These are phyloP conservation scores for Serendipita sp. DNA, from an alignment of 768 basidiomycete species.

Conservation along the genomic window DNA sequence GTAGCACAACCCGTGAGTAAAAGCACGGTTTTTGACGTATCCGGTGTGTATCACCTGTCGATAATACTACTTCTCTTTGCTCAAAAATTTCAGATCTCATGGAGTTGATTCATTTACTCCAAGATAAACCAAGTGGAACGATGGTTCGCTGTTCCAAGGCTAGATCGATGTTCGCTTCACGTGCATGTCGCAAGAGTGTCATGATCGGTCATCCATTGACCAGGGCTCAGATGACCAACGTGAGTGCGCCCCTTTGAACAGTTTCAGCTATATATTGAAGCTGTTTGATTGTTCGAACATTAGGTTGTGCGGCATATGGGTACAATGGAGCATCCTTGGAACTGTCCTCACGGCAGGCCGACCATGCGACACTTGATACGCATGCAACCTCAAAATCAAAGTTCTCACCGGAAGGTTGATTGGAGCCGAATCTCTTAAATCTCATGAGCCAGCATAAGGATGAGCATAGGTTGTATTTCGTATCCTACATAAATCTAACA, in stretches of 20 bases:
- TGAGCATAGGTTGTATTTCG: too few relatives aligned
- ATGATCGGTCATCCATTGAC: constrained; percentile 87
- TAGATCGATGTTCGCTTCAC: constrained; percentile 88
- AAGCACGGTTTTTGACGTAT: constrained; percentile 73
- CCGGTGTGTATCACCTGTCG: constrained; percentile 35
- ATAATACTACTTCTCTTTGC: background rate
- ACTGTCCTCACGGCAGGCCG: constrained; percentile 74
- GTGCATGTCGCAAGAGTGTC: constrained; percentile 89
- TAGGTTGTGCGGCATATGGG: constrained; percentile 71
- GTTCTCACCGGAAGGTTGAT: too few relatives aligned
- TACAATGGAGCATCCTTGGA: constrained; percentile 73
- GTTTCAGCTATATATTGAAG: background rate
- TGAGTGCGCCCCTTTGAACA: constrained; percentile 10
- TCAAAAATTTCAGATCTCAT: constrained; percentile 53
- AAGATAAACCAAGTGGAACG: constrained; percentile 56
- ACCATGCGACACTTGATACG: constrained; percentile 23
- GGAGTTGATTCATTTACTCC: constrained; percentile 76
- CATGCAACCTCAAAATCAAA: background rate
- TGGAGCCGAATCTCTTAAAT: too few relatives aligned
- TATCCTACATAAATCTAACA: too few relatives aligned
- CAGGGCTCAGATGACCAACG: constrained; percentile 51
- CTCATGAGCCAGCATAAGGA: too few relatives aligned
- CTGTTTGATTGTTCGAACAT: background rate
- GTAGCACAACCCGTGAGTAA: constrained; percentile 83
- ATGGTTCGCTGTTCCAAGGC: constrained; percentile 90